phyloP scores from a whole-genome alignment of 768 basidiomycete genomes.

The Dioszegia aurantiaca region DNA sequence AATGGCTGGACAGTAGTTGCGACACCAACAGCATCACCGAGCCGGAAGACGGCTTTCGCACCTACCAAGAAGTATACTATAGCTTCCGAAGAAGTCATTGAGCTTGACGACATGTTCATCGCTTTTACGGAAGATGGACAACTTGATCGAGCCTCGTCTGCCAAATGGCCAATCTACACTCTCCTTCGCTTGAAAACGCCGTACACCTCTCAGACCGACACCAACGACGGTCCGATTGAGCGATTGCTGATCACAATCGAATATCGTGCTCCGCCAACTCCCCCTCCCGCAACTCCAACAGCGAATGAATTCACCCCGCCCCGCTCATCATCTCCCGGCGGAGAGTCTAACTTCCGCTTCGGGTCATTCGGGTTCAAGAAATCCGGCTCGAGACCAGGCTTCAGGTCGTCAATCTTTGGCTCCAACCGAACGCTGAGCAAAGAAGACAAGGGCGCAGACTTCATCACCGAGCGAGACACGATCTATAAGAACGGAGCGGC shows the following conservation, averaged over 20 bases:
- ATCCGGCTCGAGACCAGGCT: conserved; percentile 8
- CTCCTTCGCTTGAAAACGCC: conserved; percentile 22
- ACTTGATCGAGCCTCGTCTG: conserved; percentile 13
- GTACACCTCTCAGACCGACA: neutral
- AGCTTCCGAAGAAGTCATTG: conserved; percentile 17
- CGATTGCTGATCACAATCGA: conserved; percentile 30
- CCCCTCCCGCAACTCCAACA: conserved; percentile 3
- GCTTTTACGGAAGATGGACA: conserved; percentile 33
- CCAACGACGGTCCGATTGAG: conserved; percentile 18
- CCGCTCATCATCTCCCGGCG: conserved; percentile 22
- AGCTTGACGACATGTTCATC: conserved; percentile 34
- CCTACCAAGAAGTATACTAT: conserved; percentile 2
- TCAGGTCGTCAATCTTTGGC: conserved; percentile 24
- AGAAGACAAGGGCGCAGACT: conserved; percentile 7
- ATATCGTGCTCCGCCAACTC: conserved; percentile 10
- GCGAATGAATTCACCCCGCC: neutral
- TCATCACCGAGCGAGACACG: conserved; percentile 5
- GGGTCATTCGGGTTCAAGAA: conserved; percentile 20
- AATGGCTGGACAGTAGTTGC: neutral
- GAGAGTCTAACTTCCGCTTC: conserved; percentile 17
- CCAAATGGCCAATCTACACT: conserved; percentile 27
- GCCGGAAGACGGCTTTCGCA: conserved; percentile 1
- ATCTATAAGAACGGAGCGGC: conserved; percentile 9
- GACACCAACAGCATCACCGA: conserved; percentile 4
- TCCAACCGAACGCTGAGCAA: conserved; percentile 4